Percentiles rank a stretch among this genome's conserved stretches.
These are phyloP conservation scores for Neurospora sp. DNA, from an alignment of 495 filamentous ascomycete genomes.

Conservation along the genomic window DNA sequence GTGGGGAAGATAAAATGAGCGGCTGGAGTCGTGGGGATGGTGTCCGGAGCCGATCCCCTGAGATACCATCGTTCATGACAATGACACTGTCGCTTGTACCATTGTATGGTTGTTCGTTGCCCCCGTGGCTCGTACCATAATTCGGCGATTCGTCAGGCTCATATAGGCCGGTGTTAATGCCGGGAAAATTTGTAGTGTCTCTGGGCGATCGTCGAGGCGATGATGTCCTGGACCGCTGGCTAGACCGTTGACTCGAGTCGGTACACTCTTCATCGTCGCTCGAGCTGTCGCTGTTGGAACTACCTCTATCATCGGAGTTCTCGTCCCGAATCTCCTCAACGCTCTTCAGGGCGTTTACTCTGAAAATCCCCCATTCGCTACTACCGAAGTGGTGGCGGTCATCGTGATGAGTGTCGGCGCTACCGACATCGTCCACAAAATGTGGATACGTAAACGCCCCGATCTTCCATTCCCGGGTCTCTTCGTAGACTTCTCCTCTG, in stretches of 20 bases:
- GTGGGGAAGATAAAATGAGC: background rate
- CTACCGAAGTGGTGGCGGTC: background rate
- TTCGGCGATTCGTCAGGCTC: background rate
- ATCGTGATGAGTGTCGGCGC: background rate
- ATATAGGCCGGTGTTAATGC: background rate
- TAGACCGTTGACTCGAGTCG: background rate
- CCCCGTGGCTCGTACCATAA: accelerated
- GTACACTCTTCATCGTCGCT: background rate
- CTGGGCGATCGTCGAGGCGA: background rate
- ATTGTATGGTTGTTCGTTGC: background rate
- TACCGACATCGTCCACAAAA: background rate
- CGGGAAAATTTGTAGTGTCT: background rate
- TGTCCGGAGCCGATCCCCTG: background rate
- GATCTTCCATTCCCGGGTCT: background rate
- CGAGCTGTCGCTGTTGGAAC: background rate
- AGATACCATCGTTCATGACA: background rate
- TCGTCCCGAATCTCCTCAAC: background rate
- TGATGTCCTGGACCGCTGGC: background rate
- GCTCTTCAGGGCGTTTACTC: background rate
- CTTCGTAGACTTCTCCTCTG: background rate
- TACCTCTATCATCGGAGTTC: background rate
- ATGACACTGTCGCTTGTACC: background rate
- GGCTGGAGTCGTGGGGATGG: background rate
- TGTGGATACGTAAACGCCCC: background rate
- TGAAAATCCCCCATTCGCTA: background rate